Conservation (phyloP, 495 filamentous ascomycete genomes). For the Penicillium turbatum region DNA sequence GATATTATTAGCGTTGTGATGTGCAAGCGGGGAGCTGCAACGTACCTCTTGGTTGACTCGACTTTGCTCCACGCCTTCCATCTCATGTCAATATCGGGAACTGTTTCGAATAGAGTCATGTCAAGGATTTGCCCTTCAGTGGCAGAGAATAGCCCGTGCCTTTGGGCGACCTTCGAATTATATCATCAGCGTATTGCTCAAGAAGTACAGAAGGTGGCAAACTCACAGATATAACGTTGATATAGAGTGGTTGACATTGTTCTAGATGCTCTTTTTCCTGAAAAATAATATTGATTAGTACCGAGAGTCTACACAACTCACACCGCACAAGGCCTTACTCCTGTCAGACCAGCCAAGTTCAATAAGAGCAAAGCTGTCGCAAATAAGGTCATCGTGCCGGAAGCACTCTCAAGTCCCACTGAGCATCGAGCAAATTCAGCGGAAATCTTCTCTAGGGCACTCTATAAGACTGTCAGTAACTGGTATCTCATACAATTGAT, state of each 20-base stretch:
- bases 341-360: conserved; percentile 48
- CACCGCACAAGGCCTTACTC: conserved; percentile 22
- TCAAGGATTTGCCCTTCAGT: conserved; percentile 45
- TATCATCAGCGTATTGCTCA: neutral
- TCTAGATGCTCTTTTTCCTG: conserved; percentile 45
- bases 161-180: conserved; percentile 40
- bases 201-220: neutral
- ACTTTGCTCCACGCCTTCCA: conserved; percentile 54
- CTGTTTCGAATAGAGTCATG: conserved; percentile 41
- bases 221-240: conserved; percentile 48
- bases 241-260: conserved; percentile 48
- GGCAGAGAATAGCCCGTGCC: conserved; percentile 48
- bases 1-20: neutral
- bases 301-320: neutral
- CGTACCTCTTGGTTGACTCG: conserved; percentile 48
- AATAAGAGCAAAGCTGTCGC: conserved; percentile 46
- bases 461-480: conserved; percentile 23
- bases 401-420: conserved; percentile 32
- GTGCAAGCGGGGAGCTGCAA: neutral
- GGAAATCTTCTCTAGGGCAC: conserved; percentile 39
- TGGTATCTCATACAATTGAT: neutral
- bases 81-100: conserved; percentile 44
- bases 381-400: conserved; percentile 41
- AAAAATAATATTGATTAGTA: conserved; percentile 13
- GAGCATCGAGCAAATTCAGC: conserved; percentile 39